Evolutionary conservation across 116 monocot species (phyloP).

Genomic region (Papilionanthe hybrid): DNA sequence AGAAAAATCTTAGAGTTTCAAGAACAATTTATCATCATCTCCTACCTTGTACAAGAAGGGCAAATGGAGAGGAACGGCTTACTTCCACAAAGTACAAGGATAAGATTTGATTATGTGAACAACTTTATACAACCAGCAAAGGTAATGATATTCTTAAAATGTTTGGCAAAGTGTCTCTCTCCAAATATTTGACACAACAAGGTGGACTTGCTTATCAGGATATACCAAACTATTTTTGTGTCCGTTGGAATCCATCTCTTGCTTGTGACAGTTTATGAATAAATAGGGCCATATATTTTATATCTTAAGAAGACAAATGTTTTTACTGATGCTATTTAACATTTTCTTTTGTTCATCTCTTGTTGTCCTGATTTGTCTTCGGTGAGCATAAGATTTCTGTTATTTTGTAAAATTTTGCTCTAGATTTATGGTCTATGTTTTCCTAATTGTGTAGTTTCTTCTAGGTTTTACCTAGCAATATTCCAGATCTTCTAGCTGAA

Average conservation of each 20-base stretch:
- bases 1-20: too few relatives aligned
- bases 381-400: neutral
- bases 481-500: slow-evolving; percentile 73
- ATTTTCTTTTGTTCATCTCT: neutral
- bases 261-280: neutral
- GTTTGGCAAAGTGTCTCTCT: neutral
- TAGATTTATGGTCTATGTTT: neutral
- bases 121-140: neutral
- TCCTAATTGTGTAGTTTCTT: slow-evolving; percentile 4
- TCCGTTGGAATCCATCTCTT: neutral
- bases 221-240: neutral
- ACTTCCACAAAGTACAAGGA: neutral
- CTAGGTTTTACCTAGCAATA: slow-evolving; percentile 51
- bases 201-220: too few relatives aligned
- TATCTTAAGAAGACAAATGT: neutral
- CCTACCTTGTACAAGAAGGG: neutral
- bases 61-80: neutral
- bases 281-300: neutral
- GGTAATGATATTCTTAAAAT: neutral
- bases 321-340: neutral
- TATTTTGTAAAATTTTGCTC: neutral
- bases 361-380: neutral
- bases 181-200: too few relatives aligned
- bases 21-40: neutral
- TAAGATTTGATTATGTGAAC: neutral